These are phyloP conservation scores for Bolboschoenoplectus hybrid DNA, from an alignment of 202 grass and related monocot species.

Conservation along the genomic window DNA sequence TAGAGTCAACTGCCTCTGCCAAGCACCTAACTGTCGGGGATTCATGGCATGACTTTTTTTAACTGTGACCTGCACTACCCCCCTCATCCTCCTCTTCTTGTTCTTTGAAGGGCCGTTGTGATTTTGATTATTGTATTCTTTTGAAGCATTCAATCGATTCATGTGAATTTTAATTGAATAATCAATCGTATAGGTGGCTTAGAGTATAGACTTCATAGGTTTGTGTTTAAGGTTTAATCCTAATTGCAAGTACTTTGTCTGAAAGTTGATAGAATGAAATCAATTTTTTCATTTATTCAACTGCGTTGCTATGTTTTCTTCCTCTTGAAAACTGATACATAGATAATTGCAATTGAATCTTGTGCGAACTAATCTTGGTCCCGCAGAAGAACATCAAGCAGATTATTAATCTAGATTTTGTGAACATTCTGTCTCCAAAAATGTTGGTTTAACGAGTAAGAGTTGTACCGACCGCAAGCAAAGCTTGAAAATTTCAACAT, in stretches of 20 bases:
- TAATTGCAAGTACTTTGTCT: not conserved
- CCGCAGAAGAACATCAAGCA: not conserved
- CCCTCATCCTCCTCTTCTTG: not conserved
- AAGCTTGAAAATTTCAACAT: not conserved
- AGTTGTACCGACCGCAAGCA: not conserved
- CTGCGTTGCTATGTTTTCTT: not conserved
- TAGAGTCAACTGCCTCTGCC: slow-evolving; percentile 84
- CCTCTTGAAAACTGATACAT: not conserved
- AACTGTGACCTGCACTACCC: not conserved
- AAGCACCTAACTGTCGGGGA: slow-evolving; percentile 69
- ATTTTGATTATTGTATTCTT: not conserved
- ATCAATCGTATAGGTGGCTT: slow-evolving; percentile 12
- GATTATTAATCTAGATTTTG: not conserved
- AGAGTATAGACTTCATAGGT: slow-evolving; percentile 10
- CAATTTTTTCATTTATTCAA: not conserved
- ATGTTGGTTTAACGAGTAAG: not conserved
- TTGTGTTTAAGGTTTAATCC: not conserved
- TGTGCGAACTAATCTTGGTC: not conserved
- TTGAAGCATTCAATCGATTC: slow-evolving; percentile 19
- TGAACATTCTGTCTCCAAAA: not conserved
- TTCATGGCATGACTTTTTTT: slow-evolving; percentile 67
- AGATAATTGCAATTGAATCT: not conserved
- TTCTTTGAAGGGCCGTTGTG: not conserved
- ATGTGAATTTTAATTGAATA: slow-evolving; percentile 28
- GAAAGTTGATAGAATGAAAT: not conserved